Conservation (phyloP, 208 protist genomes). For the Angomonas deanei region DNA sequence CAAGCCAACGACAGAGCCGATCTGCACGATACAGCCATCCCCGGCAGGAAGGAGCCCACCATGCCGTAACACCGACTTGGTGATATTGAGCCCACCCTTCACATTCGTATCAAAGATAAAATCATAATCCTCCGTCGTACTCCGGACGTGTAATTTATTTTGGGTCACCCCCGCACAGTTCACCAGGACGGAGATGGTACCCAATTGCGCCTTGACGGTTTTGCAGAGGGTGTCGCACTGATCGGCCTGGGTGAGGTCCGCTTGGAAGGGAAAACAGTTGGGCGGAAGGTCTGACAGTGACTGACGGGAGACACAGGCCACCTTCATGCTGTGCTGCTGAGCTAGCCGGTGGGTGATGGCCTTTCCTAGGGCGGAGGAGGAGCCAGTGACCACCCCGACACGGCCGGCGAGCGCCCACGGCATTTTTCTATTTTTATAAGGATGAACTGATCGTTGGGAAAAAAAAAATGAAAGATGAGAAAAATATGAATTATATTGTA, state of each 20-base stretch:
- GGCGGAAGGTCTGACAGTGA: slow-evolving; percentile 21
- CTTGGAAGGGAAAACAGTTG: slow-evolving; percentile 36
- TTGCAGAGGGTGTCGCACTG: slow-evolving; percentile 60
- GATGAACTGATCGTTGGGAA: not conserved
- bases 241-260: slow-evolving; percentile 33
- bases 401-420: slow-evolving; percentile 52
- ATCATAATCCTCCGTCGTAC: slow-evolving; percentile 63
- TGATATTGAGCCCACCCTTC: slow-evolving; percentile 60
- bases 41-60: slow-evolving; percentile 59
- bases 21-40: slow-evolving; percentile 60
- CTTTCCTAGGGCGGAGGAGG: slow-evolving; percentile 58
- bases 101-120: slow-evolving; percentile 76
- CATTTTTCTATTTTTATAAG: slow-evolving; percentile 11
- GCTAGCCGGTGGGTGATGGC: slow-evolving; percentile 41
- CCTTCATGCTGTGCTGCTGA: slow-evolving; percentile 35
- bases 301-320: slow-evolving; percentile 63
- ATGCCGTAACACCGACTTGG: slow-evolving; percentile 62
- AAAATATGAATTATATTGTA: not conserved
- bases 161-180: slow-evolving; percentile 80
- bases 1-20: slow-evolving; percentile 71
- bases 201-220: slow-evolving; percentile 28
- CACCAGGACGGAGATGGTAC: slow-evolving; percentile 57
- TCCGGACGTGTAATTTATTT: slow-evolving; percentile 64
- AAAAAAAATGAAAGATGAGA: not conserved
- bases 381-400: slow-evolving; percentile 68